Evolutionary conservation across 176 grass and related monocot genomes (phyloP).

Genomic region (Sorghum bicolor): DNA sequence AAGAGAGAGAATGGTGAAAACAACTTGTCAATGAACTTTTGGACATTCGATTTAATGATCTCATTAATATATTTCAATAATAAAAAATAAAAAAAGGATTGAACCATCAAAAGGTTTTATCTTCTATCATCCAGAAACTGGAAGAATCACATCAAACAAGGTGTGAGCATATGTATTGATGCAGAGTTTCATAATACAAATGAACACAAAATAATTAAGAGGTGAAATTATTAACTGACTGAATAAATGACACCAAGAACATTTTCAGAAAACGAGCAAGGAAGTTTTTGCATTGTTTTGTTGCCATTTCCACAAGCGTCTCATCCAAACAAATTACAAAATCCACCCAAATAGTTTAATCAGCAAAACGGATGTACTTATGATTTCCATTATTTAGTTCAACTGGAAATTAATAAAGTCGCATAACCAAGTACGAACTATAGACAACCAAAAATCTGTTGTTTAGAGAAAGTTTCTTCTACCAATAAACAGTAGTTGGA

Average conservation of each 20-base stretch:
- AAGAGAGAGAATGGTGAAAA: neutral
- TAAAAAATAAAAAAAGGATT: neutral
- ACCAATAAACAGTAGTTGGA: neutral
- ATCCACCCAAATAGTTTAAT: neutral
- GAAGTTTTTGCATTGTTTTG: neutral
- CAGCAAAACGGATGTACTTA: neutral
- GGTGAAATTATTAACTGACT: neutral
- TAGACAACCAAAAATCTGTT: neutral
- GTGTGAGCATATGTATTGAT: neutral
- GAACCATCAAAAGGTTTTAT: neutral
- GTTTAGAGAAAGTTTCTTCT: neutral
- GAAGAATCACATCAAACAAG: neutral
- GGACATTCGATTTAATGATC: neutral
- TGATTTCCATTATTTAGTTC: neutral
- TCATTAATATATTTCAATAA: neutral
- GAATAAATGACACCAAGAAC: neutral
- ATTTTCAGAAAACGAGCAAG: neutral
- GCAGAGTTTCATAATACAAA: neutral
- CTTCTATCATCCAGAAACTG: neutral
- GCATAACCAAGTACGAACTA: neutral
- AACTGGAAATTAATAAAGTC: neutral
- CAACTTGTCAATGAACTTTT: neutral
- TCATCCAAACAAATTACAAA: neutral
- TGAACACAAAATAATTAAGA: neutral
- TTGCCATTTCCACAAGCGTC: neutral